Evolutionary conservation across 257 asterid species (phyloP).

Genomic region (Parsonsia alboflavescens): DNA sequence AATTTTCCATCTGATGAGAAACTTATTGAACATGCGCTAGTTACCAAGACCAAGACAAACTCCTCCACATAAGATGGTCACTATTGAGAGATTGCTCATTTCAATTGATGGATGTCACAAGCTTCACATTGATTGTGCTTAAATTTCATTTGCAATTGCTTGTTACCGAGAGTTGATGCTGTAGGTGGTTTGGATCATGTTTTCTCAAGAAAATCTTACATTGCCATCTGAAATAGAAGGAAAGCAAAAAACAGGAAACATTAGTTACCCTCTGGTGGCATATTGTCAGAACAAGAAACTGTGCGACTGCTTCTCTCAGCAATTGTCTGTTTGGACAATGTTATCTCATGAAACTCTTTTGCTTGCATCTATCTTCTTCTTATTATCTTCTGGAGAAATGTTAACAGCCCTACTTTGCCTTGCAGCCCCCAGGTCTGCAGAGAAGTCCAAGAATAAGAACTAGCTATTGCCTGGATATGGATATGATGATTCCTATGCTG

Average conservation of each 20-base stretch:
- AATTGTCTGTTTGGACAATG: background rate
- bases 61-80: background rate
- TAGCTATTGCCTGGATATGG: constrained; percentile 19
- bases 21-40: background rate
- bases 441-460: constrained; percentile 44
- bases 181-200: too few species aligned
- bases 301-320: background rate
- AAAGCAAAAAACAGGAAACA: too few species aligned
- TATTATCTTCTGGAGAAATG: background rate
- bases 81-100: background rate
- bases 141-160: background rate
- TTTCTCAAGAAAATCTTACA: too few species aligned
- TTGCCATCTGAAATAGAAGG: too few species aligned
- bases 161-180: background rate
- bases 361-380: background rate
- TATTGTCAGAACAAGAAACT: background rate
- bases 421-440: constrained; percentile 56
- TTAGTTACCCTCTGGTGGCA: background rate
- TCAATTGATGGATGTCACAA: background rate
- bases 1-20: background rate
- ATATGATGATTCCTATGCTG: constrained; percentile 1
- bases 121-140: background rate
- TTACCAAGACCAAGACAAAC: background rate
- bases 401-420: background rate
- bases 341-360: background rate